Base-by-base conservation (phyloP, 805 yeast genomes). In the Yamadazyma tumulicola region DNA sequence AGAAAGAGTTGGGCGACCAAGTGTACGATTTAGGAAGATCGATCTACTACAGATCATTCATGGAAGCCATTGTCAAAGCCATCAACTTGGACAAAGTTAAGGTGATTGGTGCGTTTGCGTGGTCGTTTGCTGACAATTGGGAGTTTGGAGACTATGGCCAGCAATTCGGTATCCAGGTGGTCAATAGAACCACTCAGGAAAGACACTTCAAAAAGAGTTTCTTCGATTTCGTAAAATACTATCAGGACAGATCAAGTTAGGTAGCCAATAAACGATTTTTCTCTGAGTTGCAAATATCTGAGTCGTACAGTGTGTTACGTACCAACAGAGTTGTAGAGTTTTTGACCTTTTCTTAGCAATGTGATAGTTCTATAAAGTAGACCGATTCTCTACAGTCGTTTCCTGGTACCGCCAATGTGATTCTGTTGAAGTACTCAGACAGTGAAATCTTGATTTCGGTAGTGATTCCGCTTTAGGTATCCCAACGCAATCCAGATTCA, bases 81-180 rank as follows among this genome's bases (percentile, higher is more conserved):
- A 40, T 41, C 22, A 30, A 53, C 20, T 42, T 44, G 15, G 62
- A 57, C 36, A 42, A 44, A 3, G 57, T 59, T 19, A 41, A 52
- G 5, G 46, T 61, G 18, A 42, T 45, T 15, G 63, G 64, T 9
- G 55, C 57, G 10, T 46, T 56, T 29, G 57, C 58, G 3, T 59
- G 66, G 67, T 47, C 59, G 12, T 46, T 52, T 34, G 48, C 52
- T 20, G 67, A 61, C 39, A 54, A 59, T 38, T 49, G 57, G 49
- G 65, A 61, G 38, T 59, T 61, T 50, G 54, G 60, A 21, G 56
- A 42, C 35, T 47, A 43, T 26, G 22, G 10, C 1, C 48, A 43
- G 35, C 52, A 49, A 25, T 52, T 42, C 34, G 57, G 57, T 17
- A 25, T 52, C n/a, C 55, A 51, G 38, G 54, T 45, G 11, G 57